Evolutionary conservation across 257 asterid genomes (phyloP).

Genomic region (Fraxinus anomala): DNA sequence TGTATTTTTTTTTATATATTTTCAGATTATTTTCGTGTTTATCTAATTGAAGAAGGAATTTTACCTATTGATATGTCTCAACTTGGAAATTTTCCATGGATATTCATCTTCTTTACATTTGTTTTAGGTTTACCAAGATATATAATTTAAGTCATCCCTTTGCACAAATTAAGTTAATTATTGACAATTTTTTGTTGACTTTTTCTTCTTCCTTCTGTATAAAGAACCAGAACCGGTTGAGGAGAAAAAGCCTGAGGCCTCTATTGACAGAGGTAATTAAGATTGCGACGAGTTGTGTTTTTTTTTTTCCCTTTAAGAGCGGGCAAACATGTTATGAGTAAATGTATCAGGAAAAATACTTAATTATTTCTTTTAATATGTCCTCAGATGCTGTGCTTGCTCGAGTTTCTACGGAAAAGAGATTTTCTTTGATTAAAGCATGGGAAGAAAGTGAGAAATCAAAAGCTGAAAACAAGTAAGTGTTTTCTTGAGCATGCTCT

Average conservation of each 20-base stretch:
- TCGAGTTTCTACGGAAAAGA: constrained; percentile 82
- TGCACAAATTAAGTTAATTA: neutral
- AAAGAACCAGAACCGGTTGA: constrained; percentile 60
- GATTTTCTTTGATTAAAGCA: constrained; percentile 69
- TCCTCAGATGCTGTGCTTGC: constrained; percentile 77
- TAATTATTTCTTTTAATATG: constrained; percentile 14
- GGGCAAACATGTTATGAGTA: neutral
- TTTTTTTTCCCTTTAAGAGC: neutral
- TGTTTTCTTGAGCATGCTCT: constrained; percentile 15
- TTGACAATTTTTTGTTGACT: neutral
- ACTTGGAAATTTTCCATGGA: neutral
- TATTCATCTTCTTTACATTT: no score
- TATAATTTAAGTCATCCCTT: neutral
- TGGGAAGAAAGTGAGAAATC: constrained; percentile 99
- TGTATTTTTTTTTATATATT: neutral
- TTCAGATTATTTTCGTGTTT: neutral
- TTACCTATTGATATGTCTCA: neutral
- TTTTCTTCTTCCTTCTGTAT: constrained; percentile 1
- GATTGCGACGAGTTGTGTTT: neutral
- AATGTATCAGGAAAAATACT: neutral
- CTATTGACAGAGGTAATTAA: constrained; percentile 75
- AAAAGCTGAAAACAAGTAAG: constrained; percentile 87
- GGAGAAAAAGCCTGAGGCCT: constrained; percentile 75
- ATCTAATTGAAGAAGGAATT: neutral
- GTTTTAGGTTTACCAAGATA: no score